Evolutionary conservation across 805 yeast species (phyloP).

Genomic region (Candida xiaguanensis): DNA sequence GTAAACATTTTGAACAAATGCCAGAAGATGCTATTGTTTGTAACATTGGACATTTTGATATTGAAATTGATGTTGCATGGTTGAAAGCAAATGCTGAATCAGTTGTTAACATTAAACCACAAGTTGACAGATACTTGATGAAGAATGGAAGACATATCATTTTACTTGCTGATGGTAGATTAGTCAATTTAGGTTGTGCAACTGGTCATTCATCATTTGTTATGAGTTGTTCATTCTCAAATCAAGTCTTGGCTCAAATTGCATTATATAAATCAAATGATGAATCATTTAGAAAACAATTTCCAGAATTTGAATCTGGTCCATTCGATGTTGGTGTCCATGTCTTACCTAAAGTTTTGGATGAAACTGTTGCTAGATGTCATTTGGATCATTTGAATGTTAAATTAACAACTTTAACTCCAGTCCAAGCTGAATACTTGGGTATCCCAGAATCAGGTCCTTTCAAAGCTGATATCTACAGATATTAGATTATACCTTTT

Average conservation of each 20-base stretch:
- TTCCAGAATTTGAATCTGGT: slow-evolving; percentile 89
- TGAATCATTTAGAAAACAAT: slow-evolving; percentile 70
- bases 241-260: slow-evolving; percentile 98
- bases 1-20: slow-evolving; percentile 83
- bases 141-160: slow-evolving; percentile 88
- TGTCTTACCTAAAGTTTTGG: slow-evolving; percentile 95
- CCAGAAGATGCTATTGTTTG: slow-evolving; percentile 99
- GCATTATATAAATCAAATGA: slow-evolving; percentile 91
- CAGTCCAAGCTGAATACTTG: slow-evolving; percentile 89
- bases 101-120: slow-evolving; percentile 97
- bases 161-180: slow-evolving; percentile 98
- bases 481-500: slow-evolving; percentile 56
- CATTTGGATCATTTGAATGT: slow-evolving; percentile 95
- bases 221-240: slow-evolving; percentile 99
- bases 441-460: slow-evolving; percentile 93
- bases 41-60: slow-evolving; percentile 99
- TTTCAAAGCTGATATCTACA: slow-evolving; percentile 96
- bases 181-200: slow-evolving; percentile 99
- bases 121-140: slow-evolving; percentile 95
- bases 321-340: slow-evolving; percentile 91
- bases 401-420: slow-evolving; percentile 70
- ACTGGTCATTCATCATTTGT: slow-evolving; percentile 99
- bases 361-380: slow-evolving; percentile 96
- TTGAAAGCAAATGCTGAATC: slow-evolving; percentile 89
- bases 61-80: slow-evolving; percentile 99